These are phyloP conservation scores for Penicillium steckii DNA, from an alignment of 495 filamentous ascomycete species.

Conservation along the genomic window DNA sequence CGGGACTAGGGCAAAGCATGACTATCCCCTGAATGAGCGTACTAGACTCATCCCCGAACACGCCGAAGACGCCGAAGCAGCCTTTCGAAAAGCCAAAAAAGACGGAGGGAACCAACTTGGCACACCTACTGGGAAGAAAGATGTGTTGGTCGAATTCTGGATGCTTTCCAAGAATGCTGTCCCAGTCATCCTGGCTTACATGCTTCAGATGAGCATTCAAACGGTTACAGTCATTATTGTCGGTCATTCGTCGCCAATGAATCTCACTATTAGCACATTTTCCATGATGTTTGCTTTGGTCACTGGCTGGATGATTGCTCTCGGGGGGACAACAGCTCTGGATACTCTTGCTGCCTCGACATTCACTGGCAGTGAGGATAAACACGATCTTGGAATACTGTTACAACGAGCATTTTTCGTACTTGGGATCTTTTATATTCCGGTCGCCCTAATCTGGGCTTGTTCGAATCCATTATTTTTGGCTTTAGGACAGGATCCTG, in stretches of 20 bases:
- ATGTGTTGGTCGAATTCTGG: slow-evolving; percentile 62
- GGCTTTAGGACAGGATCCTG: slow-evolving; percentile 74
- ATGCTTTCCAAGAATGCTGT: slow-evolving; percentile 65
- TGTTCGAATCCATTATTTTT: slow-evolving; percentile 76
- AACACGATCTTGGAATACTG: slow-evolving; percentile 77
- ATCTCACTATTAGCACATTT: slow-evolving; percentile 82
- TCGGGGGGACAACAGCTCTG: slow-evolving; percentile 89
- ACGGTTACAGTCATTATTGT: slow-evolving; percentile 83
- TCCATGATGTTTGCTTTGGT: slow-evolving; percentile 94
- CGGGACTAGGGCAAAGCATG: background rate
- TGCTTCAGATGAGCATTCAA: slow-evolving; percentile 85
- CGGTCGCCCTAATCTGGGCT: slow-evolving; percentile 73
- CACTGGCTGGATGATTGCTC: slow-evolving; percentile 84
- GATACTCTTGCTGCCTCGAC: slow-evolving; percentile 84
- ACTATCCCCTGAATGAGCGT: background rate
- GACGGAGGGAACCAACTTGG: too few species aligned
- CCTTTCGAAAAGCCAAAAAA: too few species aligned
- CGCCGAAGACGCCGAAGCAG: too few species aligned
- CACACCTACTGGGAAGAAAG: background rate
- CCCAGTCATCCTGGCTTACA: slow-evolving; percentile 86
- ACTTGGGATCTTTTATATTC: slow-evolving; percentile 70
- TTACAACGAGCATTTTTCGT: slow-evolving; percentile 79
- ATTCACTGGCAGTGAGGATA: slow-evolving; percentile 83
- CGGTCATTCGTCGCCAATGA: slow-evolving; percentile 76
- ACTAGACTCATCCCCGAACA: background rate